Conservation (phyloP, 441 rosid genomes). For the Populus hybrid region DNA sequence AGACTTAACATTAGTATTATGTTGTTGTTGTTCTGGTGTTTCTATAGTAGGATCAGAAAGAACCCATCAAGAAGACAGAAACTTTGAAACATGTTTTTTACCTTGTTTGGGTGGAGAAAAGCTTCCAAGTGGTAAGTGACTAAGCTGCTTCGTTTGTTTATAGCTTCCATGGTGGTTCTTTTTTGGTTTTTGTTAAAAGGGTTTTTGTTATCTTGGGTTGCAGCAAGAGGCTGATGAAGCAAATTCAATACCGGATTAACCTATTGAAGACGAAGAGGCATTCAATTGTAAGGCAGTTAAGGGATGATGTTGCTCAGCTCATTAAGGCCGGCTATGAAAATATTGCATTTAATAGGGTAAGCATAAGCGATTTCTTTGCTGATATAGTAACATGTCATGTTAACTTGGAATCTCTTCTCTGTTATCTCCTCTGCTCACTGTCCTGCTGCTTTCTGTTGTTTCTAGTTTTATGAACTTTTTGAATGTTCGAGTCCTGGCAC, state of each 20-base stretch:
- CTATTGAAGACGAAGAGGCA: constrained; percentile 58
- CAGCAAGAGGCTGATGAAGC: constrained; percentile 59
- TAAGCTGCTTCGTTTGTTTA: background rate
- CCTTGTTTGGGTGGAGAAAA: constrained; percentile 76
- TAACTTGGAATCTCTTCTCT: constrained; percentile 9
- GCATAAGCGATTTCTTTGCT: background rate
- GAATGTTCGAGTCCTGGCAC: background rate
- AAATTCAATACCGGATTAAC: constrained; percentile 56
- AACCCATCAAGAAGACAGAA: background rate
- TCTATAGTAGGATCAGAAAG: background rate
- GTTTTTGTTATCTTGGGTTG: constrained; percentile 10
- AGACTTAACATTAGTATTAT: background rate
- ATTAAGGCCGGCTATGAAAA: constrained; percentile 52
- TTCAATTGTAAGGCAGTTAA: constrained; percentile 47
- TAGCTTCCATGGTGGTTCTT: background rate
- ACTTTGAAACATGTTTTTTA: constrained; percentile 46
- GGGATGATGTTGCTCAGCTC: constrained; percentile 65
- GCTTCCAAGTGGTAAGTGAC: constrained; percentile 62
- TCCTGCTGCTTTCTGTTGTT: background rate
- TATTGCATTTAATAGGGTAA: constrained; percentile 52
- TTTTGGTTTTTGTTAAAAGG: background rate
- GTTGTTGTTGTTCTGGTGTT: background rate
- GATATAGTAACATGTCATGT: background rate
- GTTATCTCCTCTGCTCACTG: constrained; percentile 1
- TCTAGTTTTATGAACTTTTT: background rate